Evolutionary conservation across 345 rosid genomes (phyloP).

Genomic region (Anacardium occidentale): DNA sequence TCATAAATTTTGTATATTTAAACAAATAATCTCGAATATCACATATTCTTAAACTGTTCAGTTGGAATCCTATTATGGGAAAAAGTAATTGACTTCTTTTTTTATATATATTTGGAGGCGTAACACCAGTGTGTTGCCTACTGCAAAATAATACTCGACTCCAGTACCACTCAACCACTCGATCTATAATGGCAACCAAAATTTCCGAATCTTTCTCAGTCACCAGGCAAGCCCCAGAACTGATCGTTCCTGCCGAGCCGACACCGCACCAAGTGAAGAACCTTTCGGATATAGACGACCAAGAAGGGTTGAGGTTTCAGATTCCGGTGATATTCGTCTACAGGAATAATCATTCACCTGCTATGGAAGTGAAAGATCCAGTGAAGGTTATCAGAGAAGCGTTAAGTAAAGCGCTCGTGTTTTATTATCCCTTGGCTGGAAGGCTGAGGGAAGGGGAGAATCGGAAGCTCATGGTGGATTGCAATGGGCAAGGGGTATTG

Average conservation of each 20-base stretch:
- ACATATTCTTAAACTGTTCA: too few relatives aligned
- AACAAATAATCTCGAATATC: too few relatives aligned
- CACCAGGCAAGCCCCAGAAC: not conserved
- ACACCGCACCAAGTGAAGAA: not conserved
- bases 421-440: slow-evolving; percentile 7
- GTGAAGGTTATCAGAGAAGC: not conserved
- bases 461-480: slow-evolving; percentile 13
- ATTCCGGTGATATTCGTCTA: not conserved
- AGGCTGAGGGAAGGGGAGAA: not conserved
- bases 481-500: slow-evolving; percentile 9
- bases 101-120: too few relatives aligned
- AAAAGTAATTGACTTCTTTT: too few relatives aligned
- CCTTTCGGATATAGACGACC: slow-evolving; percentile 12
- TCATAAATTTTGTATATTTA: too few relatives aligned
- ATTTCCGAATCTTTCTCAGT: not conserved
- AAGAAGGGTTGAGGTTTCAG: slow-evolving; percentile 9
- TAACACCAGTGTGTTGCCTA: too few relatives aligned
- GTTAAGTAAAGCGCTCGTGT: slow-evolving; percentile 5
- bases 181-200: not conserved
- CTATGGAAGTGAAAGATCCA: not conserved
- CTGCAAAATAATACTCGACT: too few relatives aligned
- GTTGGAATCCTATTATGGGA: too few relatives aligned
- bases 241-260: not conserved
- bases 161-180: too few relatives aligned
- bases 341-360: not conserved